phyloP scores from a whole-genome alignment of 1,284 basidiomycete species.

The Phlebopus sp. region DNA sequence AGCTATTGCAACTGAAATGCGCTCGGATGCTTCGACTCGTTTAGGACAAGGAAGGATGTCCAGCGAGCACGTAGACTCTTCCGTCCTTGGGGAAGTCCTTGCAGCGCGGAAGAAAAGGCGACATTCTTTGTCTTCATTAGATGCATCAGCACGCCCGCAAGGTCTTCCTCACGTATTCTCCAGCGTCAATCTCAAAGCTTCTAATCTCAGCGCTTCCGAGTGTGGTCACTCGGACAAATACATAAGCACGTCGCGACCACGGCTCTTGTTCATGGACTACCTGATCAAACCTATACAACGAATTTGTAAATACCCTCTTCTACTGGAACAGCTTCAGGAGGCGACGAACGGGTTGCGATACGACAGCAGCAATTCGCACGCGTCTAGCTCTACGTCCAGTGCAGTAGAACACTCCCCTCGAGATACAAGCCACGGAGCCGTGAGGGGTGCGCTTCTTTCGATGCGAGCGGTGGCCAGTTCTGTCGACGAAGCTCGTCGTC shows the following conservation, averaged over 20 bases:
- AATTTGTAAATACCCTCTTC: slow-evolving; percentile 88
- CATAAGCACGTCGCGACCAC: slow-evolving; percentile 22
- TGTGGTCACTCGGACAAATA: slow-evolving; percentile 22
- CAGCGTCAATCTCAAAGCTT: slow-evolving; percentile 28
- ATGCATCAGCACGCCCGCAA: slow-evolving; percentile 9
- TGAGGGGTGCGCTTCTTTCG: slow-evolving; percentile 53
- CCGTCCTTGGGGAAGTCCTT: slow-evolving; percentile 14
- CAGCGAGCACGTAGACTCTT: slow-evolving; percentile 1
- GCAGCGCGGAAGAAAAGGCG: slow-evolving; percentile 31
- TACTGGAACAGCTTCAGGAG: slow-evolving; percentile 74
- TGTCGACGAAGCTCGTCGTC: slow-evolving; percentile 62
- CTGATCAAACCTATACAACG: slow-evolving; percentile 89
- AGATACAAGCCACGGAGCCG: slow-evolving; percentile 28
- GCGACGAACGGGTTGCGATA: slow-evolving; percentile 25
- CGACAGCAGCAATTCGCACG: slow-evolving; percentile 27
- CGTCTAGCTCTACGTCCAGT: slow-evolving; percentile 1
- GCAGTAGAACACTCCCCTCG: background rate
- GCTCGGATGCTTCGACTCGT: slow-evolving; percentile 23
- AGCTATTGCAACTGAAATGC: slow-evolving; percentile 43
- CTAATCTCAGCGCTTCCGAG: slow-evolving; percentile 26
- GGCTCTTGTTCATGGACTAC: slow-evolving; percentile 74
- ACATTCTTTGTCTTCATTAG: slow-evolving; percentile 33
- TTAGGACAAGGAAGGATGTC: slow-evolving; percentile 2
- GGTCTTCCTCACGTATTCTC: slow-evolving; percentile 10
- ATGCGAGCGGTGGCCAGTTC: slow-evolving; percentile 61